Conservation (phyloP, 768 basidiomycete genomes). For the Termitomyces sp. region DNA sequence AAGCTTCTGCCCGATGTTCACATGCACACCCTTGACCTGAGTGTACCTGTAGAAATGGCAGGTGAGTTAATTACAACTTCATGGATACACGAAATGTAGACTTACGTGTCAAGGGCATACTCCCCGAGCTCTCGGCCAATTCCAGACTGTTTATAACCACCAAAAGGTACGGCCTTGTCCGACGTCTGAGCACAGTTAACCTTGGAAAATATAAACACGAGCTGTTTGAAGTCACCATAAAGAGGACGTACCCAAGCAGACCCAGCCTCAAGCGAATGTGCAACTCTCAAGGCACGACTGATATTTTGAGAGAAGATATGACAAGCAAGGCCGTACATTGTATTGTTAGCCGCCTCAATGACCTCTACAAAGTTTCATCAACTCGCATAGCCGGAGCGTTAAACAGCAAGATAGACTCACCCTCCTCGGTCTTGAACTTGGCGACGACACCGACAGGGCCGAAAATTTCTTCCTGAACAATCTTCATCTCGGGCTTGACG, state of each 20-base stretch:
- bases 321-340: conserved; percentile 17
- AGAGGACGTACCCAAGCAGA: conserved; percentile 13
- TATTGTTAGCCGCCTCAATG: conserved; percentile 20
- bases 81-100: neutral
- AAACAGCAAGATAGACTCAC: conserved; percentile 7
- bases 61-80: neutral
- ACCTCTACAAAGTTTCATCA: conserved; percentile 14
- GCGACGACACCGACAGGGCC: conserved; percentile 71
- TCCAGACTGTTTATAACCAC: conserved; percentile 25
- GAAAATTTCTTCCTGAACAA: conserved; percentile 69
- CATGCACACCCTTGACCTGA: conserved; percentile 20
- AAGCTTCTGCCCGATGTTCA: conserved; percentile 16
- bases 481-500: conserved; percentile 60
- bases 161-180: conserved; percentile 19
- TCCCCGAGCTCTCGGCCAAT: conserved; percentile 23
- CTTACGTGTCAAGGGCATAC: conserved; percentile 23
- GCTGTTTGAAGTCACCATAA: neutral
- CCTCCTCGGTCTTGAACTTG: conserved; percentile 62
- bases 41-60: conserved; percentile 13
- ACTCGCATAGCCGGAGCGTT: conserved; percentile 25
- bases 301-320: conserved; percentile 20
- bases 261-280: conserved; percentile 22
- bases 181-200: conserved; percentile 17
- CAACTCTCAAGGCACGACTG: conserved; percentile 19
- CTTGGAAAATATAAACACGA: neutral